Conservation (phyloP, 1,284 basidiomycete species). For the Hypsizygus ulmarius region DNA sequence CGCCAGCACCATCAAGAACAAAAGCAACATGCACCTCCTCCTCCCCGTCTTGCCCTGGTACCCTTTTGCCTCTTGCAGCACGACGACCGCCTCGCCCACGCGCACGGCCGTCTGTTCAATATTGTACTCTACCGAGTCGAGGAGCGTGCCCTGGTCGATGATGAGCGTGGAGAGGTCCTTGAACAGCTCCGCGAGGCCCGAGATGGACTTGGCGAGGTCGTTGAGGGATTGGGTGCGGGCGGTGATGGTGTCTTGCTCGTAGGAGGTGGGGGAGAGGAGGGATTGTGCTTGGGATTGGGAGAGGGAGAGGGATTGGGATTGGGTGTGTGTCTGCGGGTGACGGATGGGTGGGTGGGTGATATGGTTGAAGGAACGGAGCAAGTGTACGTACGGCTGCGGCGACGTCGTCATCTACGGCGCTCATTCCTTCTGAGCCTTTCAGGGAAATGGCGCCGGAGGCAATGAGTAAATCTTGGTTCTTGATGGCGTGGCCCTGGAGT, state of each 20-base stretch:
- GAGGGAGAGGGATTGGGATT: conserved; percentile 36
- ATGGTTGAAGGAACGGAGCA: conserved; percentile 6
- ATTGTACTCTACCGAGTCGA: conserved; percentile 97
- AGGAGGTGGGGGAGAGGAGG: conserved; percentile 25
- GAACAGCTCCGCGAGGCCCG: conserved; percentile 91
- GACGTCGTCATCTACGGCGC: conserved; percentile 83
- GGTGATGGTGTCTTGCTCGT: conserved; percentile 63
- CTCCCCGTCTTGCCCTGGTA: conserved; percentile 93
- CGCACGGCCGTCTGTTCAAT: conserved; percentile 88
- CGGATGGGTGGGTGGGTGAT: conserved; percentile 3
- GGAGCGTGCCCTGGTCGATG: conserved; percentile 96
- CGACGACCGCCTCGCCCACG: conserved; percentile 81
- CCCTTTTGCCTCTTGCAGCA: conserved; percentile 75
- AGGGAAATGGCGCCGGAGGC: conserved; percentile 83
- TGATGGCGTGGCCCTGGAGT: conserved; percentile 91
- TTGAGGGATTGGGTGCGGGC: conserved; percentile 48
- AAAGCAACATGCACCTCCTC: conserved; percentile 89
- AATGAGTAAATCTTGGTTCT: conserved; percentile 87
- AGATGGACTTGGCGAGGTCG: conserved; percentile 91
- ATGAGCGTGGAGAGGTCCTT: conserved; percentile 91
- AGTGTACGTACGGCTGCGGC: conserved; percentile 59
- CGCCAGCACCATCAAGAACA: conserved; percentile 33
- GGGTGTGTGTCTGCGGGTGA: conserved; percentile 38
- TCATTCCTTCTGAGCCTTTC: conserved; percentile 75
- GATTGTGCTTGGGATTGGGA: conserved; percentile 35